These are phyloP conservation scores for Medicago arabica DNA, from an alignment of 306 rosid genomes.

Conservation along the genomic window DNA sequence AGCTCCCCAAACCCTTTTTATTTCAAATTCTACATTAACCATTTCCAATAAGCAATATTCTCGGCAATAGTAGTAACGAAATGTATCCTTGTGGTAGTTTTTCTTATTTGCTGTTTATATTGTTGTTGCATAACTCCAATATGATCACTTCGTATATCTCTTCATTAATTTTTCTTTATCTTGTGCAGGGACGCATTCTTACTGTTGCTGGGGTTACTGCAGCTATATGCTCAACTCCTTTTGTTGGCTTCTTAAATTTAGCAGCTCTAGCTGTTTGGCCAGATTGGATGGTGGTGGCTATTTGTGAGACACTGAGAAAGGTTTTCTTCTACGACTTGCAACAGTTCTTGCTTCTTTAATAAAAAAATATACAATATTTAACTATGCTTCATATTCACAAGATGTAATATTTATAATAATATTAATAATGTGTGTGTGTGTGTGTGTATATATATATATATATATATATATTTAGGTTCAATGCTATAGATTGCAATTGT, in stretches of 20 bases:
- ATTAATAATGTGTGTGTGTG: not conserved
- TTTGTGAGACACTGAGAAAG: constrained; percentile 90
- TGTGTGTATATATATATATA: too few relatives aligned
- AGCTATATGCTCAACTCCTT: constrained; percentile 87
- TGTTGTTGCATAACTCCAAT: constrained; percentile 31
- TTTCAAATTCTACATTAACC: not conserved
- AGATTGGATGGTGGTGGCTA: constrained; percentile 77
- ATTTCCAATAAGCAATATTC: constrained; percentile 3
- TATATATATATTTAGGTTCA: constrained; percentile 15
- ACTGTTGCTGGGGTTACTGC: constrained; percentile 86
- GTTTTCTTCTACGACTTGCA: constrained; percentile 46
- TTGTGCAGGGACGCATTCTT: constrained; percentile 88
- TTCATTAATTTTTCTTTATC: constrained; percentile 38
- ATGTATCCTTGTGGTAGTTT: not conserved
- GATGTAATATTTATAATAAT: not conserved
- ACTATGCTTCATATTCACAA: not conserved
- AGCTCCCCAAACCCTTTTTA: not conserved
- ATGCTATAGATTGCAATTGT: not conserved
- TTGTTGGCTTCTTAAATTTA: constrained; percentile 77
- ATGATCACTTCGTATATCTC: not conserved
- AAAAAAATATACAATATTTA: constrained; percentile 15
- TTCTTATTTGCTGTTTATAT: constrained; percentile 15
- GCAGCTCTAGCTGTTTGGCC: constrained; percentile 88
- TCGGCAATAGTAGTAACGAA: not conserved
- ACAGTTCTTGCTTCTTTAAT: constrained; percentile 23